A percentile compares a stretch with the other conserved stretches of the same genome.
These are phyloP conservation scores for Vanrija sp. DNA, from an alignment of 1,284 basidiomycete genomes.

Conservation along the genomic window DNA sequence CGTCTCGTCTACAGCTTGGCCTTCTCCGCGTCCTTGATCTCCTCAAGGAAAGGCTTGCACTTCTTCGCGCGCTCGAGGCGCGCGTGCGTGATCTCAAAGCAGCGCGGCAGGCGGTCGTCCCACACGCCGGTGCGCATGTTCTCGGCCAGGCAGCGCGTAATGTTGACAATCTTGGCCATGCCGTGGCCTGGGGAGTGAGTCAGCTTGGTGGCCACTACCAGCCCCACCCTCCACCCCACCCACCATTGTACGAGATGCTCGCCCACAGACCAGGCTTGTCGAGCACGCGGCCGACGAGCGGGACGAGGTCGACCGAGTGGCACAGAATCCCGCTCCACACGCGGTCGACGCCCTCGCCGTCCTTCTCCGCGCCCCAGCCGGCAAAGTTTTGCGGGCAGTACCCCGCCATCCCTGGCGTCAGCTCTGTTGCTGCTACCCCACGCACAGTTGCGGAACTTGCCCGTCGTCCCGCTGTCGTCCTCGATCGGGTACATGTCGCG, in stretches of 20 bases:
- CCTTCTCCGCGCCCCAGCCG: conserved; percentile 19
- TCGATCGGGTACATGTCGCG: conserved; percentile 10
- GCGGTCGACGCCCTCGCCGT: conserved; percentile 21
- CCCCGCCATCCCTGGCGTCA: conserved; percentile 1
- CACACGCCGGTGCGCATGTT: conserved; percentile 9
- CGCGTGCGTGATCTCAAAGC: conserved; percentile 12
- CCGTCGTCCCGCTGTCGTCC: conserved; percentile 8
- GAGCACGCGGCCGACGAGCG: conserved; percentile 21
- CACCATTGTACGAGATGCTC: conserved; percentile 26
- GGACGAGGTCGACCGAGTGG: conserved; percentile 22
- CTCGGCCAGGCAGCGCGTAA: conserved; percentile 12
- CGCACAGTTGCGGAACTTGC: not conserved
- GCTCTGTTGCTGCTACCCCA: not conserved
- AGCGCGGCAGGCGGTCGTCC: conserved; percentile 13
- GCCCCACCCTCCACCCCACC: not conserved
- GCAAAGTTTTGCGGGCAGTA: conserved; percentile 14
- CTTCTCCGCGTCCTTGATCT: no score
- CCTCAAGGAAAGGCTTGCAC: no score
- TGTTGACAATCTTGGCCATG: conserved; percentile 18
- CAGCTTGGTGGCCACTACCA: no score
- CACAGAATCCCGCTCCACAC: conserved; percentile 25
- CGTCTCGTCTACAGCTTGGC: no score
- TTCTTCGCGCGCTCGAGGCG: no score
- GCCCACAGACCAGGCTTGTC: conserved; percentile 16
- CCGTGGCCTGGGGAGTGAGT: conserved; percentile 15